Percentiles rank a stretch among this genome's conserved stretches.
Evolutionary conservation across 2,329 filamentous ascomycete genomes (phyloP).

Genomic region (Amauroascus niger): DNA sequence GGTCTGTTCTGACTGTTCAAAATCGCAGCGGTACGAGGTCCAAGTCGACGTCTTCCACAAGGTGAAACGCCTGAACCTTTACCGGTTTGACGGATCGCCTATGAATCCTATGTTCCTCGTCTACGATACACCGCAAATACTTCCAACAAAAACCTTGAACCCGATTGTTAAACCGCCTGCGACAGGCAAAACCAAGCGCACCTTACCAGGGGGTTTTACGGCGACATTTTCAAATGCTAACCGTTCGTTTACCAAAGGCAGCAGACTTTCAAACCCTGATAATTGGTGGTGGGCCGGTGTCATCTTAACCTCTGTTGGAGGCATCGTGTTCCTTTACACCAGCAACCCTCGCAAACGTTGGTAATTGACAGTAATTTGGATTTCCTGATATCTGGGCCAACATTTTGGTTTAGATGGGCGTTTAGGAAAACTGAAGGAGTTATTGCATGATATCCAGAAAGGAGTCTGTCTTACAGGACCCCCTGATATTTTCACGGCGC

Average conservation of each 20-base stretch:
- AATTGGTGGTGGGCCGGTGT: slow-evolving; percentile 42
- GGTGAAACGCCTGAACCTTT: slow-evolving; percentile 54
- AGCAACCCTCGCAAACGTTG: not conserved
- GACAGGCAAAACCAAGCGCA: slow-evolving; percentile 32
- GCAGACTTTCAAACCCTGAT: slow-evolving; percentile 30
- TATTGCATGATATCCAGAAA: slow-evolving; percentile 7
- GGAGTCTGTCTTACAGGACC: not conserved
- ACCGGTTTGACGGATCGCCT: slow-evolving; percentile 53
- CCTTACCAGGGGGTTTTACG: slow-evolving; percentile 12
- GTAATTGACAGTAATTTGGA: not conserved
- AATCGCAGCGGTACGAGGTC: slow-evolving; percentile 33
- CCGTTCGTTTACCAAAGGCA: slow-evolving; percentile 27
- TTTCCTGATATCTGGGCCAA: not conserved
- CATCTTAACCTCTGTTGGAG: slow-evolving; percentile 39
- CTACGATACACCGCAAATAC: slow-evolving; percentile 56
- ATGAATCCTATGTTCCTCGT: slow-evolving; percentile 59
- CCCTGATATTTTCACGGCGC: not conserved
- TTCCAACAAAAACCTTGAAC: slow-evolving; percentile 58
- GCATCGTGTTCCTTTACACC: slow-evolving; percentile 28
- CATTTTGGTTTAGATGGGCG: slow-evolving; percentile 4
- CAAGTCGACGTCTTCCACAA: slow-evolving; percentile 52
- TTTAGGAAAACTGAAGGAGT: slow-evolving; percentile 3
- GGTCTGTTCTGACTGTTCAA: not conserved
- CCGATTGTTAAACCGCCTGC: slow-evolving; percentile 37
- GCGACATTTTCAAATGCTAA: not conserved